Base-by-base conservation (phyloP, 1,284 basidiomycete genomes). In the Puccinia polysora region DNA sequence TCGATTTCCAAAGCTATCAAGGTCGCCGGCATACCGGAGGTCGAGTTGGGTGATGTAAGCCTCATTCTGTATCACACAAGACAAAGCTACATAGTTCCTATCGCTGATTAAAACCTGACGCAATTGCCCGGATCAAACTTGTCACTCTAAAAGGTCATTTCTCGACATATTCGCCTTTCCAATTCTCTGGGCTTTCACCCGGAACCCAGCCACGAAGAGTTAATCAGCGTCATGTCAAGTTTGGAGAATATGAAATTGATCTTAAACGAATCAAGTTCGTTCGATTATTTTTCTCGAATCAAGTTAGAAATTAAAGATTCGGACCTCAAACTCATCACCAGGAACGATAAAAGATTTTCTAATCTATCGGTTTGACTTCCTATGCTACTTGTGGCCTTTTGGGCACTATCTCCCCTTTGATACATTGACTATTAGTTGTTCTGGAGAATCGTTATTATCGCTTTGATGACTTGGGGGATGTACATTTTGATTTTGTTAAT, bases 1-100 rank as follows among this genome's bases (percentile, higher is more conserved):
- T 87, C 91, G 0, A 81, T 97, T 45, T 83, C 96, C 23, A 71
- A 71, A 28, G 69, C 59, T 15, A 63, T 71, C 49, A 62, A 71
- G 20, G 38, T 71, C 5, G 59, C 58, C 14, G 69, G 69, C 10
- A 71, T 63, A 43, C 69, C 69, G 2, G 59, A 71, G 53, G 59
- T 71, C 15, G 69, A 71, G n/a, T 18, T 71, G 50, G 69, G 59
- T 50, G 58, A 71, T 32, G 69, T 71, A 23, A 62, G 56, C 47
- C 40, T 47, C 47, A 60, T 43, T 45, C 18, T 32, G 6, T 10
- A 20, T 43, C 56, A 30, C 30, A 4, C 4, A 30, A 4, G n/a
- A n/a, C n/a, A n/a, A n/a, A n/a, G n/a, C n/a, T n/a, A n/a, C n/a
- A n/a, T n/a, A n/a, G n/a, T n/a, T n/a, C n/a, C n/a, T n/a, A n/a